Conservation (phyloP, 2,329 filamentous ascomycete species). For the Scleromitrula shiraiana region DNA sequence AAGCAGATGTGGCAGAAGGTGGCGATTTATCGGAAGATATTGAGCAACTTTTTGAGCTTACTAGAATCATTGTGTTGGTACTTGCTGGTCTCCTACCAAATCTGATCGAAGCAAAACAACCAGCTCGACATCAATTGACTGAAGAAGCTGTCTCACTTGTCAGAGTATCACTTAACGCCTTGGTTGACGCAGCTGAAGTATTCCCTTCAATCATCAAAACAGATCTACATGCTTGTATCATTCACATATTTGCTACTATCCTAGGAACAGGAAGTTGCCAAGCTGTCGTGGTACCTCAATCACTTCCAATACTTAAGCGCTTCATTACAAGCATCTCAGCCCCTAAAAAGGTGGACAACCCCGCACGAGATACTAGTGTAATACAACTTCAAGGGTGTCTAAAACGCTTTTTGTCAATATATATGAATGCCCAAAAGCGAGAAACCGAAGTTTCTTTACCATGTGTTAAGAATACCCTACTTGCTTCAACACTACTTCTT, state of each 20-base stretch:
- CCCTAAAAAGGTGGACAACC: conserved; percentile 32
- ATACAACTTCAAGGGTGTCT: conserved; percentile 73
- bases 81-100: conserved; percentile 83
- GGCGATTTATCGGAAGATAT: conserved; percentile 90
- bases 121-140: conserved; percentile 67
- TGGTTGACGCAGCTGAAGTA: conserved; percentile 90
- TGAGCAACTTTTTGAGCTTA: conserved; percentile 94
- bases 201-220: conserved; percentile 96
- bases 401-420: conserved; percentile 73
- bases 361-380: conserved; percentile 31
- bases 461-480: conserved; percentile 87
- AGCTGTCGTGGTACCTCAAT: conserved; percentile 78
- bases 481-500: conserved; percentile 83
- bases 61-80: conserved; percentile 90
- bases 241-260: conserved; percentile 93
- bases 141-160: conserved; percentile 82
- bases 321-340: conserved; percentile 71
- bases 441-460: conserved; percentile 68
- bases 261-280: conserved; percentile 83
- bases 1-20: conserved; percentile 56
- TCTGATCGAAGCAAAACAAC: conserved; percentile 53
- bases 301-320: conserved; percentile 82
- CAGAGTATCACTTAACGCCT: conserved; percentile 70
- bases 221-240: conserved; percentile 89
- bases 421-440: conserved; percentile 66